phyloP scores from a whole-genome alignment of 305 asterid species.

The Fraxinus dipetala region DNA sequence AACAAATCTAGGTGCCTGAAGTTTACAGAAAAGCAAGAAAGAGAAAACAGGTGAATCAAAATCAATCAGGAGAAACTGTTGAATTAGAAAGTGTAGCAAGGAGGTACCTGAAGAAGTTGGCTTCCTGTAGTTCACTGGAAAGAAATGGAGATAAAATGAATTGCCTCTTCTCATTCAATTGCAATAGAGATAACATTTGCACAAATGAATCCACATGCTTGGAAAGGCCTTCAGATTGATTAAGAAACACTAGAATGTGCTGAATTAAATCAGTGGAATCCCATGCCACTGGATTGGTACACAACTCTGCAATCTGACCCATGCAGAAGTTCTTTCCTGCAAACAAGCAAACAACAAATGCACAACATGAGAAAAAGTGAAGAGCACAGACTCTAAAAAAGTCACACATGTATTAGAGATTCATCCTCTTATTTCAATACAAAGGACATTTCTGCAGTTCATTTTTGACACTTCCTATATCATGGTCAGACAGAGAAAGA shows the following conservation, averaged over 20 bases:
- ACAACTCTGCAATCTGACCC: conserved; percentile 67
- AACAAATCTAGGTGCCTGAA: conserved; percentile 58
- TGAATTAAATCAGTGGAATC: conserved; percentile 68
- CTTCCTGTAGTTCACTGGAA: conserved; percentile 58
- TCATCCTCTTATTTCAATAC: not conserved
- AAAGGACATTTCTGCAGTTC: conserved; percentile 9
- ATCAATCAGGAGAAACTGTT: not conserved
- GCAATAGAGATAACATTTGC: conserved; percentile 76
- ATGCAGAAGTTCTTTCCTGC: conserved; percentile 88
- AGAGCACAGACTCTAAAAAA: not conserved
- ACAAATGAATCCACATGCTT: conserved; percentile 82
- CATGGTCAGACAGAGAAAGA: conserved; percentile 14
- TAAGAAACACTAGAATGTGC: conserved; percentile 64
- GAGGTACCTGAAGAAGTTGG: conserved; percentile 66
- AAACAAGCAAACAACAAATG: conserved; percentile 22
- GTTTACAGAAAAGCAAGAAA: conserved; percentile 12
- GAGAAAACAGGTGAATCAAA: not conserved
- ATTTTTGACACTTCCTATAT: not conserved
- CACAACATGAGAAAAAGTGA: conserved; percentile 9
- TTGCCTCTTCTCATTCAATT: conserved; percentile 55
- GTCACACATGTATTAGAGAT: not conserved
- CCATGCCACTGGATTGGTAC: conserved; percentile 46
- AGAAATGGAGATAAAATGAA: conserved; percentile 74
- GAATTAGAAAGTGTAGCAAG: conserved; percentile 1
- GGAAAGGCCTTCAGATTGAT: conserved; percentile 81